Percentiles rank a stretch among this genome's conserved stretches.
Conservation (phyloP, 2,329 filamentous ascomycete genomes). For the Leptosphaerulina australis region DNA sequence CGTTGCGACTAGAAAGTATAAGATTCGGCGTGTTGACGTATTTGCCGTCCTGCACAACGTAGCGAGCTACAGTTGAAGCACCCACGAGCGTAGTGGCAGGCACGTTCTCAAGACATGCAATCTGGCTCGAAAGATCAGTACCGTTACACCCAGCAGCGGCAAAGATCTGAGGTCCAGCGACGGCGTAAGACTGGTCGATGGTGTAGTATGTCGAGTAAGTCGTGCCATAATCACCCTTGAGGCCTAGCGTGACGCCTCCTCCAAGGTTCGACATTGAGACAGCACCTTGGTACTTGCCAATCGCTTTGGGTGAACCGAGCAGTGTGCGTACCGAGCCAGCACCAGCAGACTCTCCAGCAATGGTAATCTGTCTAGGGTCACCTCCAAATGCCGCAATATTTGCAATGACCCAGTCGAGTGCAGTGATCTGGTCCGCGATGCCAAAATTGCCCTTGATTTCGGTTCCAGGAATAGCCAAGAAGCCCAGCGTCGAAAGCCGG, state of each 20-base stretch:
- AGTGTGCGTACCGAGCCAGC: constrained; percentile 55
- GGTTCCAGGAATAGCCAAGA: constrained; percentile 19
- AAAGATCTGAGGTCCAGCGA: constrained; percentile 60
- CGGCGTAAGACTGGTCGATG: constrained; percentile 58
- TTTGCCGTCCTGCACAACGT: constrained; percentile 64
- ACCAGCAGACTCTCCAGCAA: constrained; percentile 32
- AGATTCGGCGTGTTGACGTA: constrained; percentile 61
- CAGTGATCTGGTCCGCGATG: constrained; percentile 30
- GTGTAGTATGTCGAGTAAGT: constrained; percentile 66
- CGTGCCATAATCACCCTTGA: constrained; percentile 62
- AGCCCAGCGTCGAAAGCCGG: constrained; percentile 25
- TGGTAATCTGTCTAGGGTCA: constrained; percentile 31
- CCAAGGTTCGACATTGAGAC: constrained; percentile 60
- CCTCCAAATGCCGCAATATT: constrained; percentile 44
- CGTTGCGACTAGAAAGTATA: constrained; percentile 52
- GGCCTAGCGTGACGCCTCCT: constrained; percentile 62
- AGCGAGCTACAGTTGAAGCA: constrained; percentile 55
- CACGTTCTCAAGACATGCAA: constrained; percentile 60
- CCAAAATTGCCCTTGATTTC: constrained; percentile 44
- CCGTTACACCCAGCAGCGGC: constrained; percentile 59
- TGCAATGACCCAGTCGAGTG: constrained; percentile 54
- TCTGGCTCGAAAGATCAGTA: constrained; percentile 53
- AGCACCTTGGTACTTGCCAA: constrained; percentile 55
- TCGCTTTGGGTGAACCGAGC: constrained; percentile 57
- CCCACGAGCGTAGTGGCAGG: constrained; percentile 52